phyloP scores from a whole-genome alignment of 129 eudicot genomes.

The Rutidosis leptorrhynchoides region DNA sequence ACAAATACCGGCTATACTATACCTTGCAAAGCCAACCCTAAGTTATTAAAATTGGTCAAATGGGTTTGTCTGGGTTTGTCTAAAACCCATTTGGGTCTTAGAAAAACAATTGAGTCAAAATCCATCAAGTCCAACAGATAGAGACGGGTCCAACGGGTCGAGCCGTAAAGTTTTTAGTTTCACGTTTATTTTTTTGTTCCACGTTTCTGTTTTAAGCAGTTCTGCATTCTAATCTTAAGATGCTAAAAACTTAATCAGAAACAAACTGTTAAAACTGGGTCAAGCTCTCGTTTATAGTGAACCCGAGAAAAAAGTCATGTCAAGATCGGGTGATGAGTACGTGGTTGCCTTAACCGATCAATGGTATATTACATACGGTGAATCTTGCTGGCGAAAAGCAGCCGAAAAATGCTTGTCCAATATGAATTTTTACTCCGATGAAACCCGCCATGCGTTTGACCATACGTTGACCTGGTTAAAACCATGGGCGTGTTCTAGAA shows the following conservation, averaged over 20 bases:
- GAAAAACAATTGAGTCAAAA: too few species aligned
- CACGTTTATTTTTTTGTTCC: too few species aligned
- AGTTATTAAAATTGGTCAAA: too few species aligned
- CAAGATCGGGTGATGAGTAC: constrained; percentile 92
- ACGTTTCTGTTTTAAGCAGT: too few species aligned
- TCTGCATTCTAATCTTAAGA: too few species aligned
- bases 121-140: too few species aligned
- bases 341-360: constrained; percentile 95
- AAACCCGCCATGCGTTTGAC: constrained; percentile 80
- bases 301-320: constrained; percentile 86
- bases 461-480: constrained; percentile 84
- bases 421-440: constrained; percentile 78
- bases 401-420: constrained; percentile 67
- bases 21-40: too few species aligned
- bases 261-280: constrained; percentile 51
- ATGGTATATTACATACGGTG: constrained; percentile 91
- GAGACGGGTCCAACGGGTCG: too few species aligned
- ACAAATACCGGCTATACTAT: too few species aligned
- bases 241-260: constrained; percentile 57
- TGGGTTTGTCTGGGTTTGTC: too few species aligned
- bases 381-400: constrained; percentile 51
- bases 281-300: constrained; percentile 81
- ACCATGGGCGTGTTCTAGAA: constrained; percentile 92
- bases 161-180: too few species aligned
- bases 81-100: too few species aligned